These are phyloP conservation scores for Plantago major DNA, from an alignment of 257 asterid species.

Conservation along the genomic window DNA sequence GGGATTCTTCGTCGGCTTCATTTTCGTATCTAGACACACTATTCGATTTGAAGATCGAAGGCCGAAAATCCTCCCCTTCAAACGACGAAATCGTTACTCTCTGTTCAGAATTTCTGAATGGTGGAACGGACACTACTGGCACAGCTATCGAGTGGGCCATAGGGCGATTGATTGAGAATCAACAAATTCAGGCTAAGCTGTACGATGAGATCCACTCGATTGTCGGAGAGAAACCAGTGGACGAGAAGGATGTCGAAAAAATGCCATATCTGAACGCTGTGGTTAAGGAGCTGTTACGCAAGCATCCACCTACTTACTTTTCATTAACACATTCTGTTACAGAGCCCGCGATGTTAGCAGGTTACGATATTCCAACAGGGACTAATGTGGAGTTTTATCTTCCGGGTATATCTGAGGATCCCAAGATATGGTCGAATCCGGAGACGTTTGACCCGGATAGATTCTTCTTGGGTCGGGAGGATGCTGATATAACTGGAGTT, in stretches of 20 bases:
- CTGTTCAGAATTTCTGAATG: conserved; percentile 76
- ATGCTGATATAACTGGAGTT: conserved; percentile 79
- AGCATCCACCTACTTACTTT: conserved; percentile 86
- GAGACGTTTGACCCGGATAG: conserved; percentile 80
- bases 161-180: conserved; percentile 69
- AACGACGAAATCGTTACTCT: conserved; percentile 65
- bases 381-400: conserved; percentile 57
- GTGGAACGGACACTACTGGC: conserved; percentile 94
- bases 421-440: conserved; percentile 68
- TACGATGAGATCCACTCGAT: conserved; percentile 53
- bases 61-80: conserved; percentile 57
- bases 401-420: conserved; percentile 70
- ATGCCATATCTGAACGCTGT: conserved; percentile 83
- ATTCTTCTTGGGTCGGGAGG: conserved; percentile 55
- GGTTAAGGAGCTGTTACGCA: conserved; percentile 68
- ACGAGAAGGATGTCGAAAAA: conserved; percentile 64
- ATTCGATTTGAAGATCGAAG: conserved; percentile 64
- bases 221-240: conserved; percentile 52
- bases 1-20: conserved; percentile 54
- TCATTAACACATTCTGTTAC: conserved; percentile 64
- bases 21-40: conserved; percentile 79
- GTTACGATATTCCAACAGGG: conserved; percentile 72
- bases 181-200: conserved; percentile 47
- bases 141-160: conserved; percentile 88
- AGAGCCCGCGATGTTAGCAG: conserved; percentile 65